A percentile compares a stretch with the other conserved stretches of the same genome.
Conservation (phyloP, 1,284 basidiomycete genomes). For the Rhizopogon parksii region DNA sequence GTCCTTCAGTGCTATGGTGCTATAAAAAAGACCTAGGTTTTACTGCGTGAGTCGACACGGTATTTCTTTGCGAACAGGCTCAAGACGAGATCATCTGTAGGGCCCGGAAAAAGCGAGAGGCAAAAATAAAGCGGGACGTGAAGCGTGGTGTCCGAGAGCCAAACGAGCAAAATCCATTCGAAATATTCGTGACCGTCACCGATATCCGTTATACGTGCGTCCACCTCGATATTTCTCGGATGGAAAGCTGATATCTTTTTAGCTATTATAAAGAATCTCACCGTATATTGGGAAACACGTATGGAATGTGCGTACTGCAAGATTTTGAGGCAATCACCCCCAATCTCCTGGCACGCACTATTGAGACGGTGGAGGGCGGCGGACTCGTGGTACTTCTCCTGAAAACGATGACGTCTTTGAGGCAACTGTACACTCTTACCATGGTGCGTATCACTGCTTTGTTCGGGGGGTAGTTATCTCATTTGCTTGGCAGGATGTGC, state of each 20-base stretch:
- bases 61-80: neutral
- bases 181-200: conserved; percentile 97
- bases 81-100: conserved; percentile 33
- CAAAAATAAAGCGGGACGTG: conserved; percentile 90
- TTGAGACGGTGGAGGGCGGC: conserved; percentile 98
- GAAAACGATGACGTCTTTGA: conserved; percentile 92
- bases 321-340: conserved; percentile 99
- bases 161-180: conserved; percentile 95
- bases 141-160: conserved; percentile 91
- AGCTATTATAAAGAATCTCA: conserved; percentile 91
- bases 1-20: conserved; percentile 92
- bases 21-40: conserved; percentile 97
- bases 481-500: conserved; percentile 68
- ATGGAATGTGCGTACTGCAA: conserved; percentile 95
- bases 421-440: conserved; percentile 91
- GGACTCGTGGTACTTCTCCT: conserved; percentile 89
- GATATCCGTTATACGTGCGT: conserved; percentile 93
- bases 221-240: neutral
- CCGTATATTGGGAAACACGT: conserved; percentile 95
- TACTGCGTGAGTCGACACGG: conserved; percentile 56
- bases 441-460: conserved; percentile 60
- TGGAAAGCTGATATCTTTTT: neutral
- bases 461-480: neutral
- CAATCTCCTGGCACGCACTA: conserved; percentile 92
- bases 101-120: conserved; percentile 95